Conservation (phyloP, 768 basidiomycete genomes). For the Boletus huronensis region DNA sequence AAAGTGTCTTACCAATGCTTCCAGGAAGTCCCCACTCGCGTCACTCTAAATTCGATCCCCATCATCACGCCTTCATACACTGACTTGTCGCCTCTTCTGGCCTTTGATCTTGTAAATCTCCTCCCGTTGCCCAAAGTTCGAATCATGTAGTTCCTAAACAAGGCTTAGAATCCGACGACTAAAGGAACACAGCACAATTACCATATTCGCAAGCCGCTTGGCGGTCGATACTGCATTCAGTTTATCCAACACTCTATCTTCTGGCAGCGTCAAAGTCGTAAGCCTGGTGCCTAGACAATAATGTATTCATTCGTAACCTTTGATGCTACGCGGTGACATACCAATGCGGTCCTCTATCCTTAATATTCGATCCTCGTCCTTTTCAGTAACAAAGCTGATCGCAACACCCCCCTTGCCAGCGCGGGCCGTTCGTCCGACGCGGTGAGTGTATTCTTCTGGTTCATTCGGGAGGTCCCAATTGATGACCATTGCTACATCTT, state of each 20-base stretch:
- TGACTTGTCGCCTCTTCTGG: slow-evolving; percentile 19
- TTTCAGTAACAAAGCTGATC: slow-evolving; percentile 92
- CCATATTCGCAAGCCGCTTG: slow-evolving; percentile 92
- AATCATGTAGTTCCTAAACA: slow-evolving; percentile 75
- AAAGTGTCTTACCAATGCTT: slow-evolving; percentile 10
- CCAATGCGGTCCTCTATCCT: slow-evolving; percentile 84
- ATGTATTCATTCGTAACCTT: not conserved
- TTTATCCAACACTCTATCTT: slow-evolving; percentile 77
- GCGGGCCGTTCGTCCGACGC: slow-evolving; percentile 91
- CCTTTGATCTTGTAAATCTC: slow-evolving; percentile 71
- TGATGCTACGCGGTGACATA: slow-evolving; percentile 37
- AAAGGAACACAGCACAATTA: slow-evolving; percentile 27
- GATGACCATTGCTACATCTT: slow-evolving; percentile 92
- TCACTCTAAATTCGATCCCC: not conserved
- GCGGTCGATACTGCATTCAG: slow-evolving; percentile 90
- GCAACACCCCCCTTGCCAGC: slow-evolving; percentile 87
- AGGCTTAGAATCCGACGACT: slow-evolving; percentile 1
- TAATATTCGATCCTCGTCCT: slow-evolving; percentile 81
- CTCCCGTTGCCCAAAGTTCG: slow-evolving; percentile 86
- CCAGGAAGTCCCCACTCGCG: not conserved
- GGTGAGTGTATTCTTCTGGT: slow-evolving; percentile 93
- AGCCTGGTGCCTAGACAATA: slow-evolving; percentile 62
- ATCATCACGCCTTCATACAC: not conserved
- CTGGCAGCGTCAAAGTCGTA: slow-evolving; percentile 69
- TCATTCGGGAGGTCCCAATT: slow-evolving; percentile 95